A percentile compares a stretch with the other conserved stretches of the same genome.
Evolutionary conservation across 176 grass and related monocot genomes (phyloP).

Genomic region (Paspalum vaginatum): DNA sequence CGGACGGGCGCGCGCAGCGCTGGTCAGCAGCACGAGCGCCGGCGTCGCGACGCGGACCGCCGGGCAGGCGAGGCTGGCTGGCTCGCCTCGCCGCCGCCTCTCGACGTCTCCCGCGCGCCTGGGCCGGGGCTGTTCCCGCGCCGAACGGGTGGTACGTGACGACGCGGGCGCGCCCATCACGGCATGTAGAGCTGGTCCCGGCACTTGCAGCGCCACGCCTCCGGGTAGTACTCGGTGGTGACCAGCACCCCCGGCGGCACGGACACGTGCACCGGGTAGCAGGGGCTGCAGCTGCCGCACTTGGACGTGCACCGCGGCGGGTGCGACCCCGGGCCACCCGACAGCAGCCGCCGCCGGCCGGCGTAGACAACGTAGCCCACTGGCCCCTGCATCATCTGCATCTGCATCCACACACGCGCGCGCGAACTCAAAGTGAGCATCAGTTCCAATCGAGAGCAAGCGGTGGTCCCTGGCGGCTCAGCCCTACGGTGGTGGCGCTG

Average conservation of each 20-base stretch:
- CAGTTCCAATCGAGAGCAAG: background rate
- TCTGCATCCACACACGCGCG: background rate
- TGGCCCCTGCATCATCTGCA: background rate
- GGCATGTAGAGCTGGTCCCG: constrained; percentile 81
- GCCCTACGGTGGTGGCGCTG: background rate
- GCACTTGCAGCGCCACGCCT: constrained; percentile 95
- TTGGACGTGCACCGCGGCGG: constrained; percentile 79
- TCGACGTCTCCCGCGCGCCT: no score
- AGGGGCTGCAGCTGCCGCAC: constrained; percentile 81
- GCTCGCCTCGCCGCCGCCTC: no score
- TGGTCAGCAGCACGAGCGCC: background rate
- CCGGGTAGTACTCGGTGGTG: constrained; percentile 89
- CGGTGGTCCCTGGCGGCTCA: constrained; percentile 4
- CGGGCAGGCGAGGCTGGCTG: no score
- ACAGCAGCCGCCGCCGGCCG: constrained; percentile 38
- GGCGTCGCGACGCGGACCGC: background rate
- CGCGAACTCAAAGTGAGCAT: background rate
- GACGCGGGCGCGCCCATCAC: constrained; percentile 8
- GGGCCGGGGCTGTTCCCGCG: background rate
- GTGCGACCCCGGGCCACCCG: constrained; percentile 59
- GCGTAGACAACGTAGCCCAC: background rate
- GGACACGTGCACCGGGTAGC: constrained; percentile 73
- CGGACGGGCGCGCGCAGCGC: background rate
- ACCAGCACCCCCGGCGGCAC: constrained; percentile 67
- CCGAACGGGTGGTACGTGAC: background rate